A percentile compares a stretch with the other conserved stretches of the same genome.
These are phyloP conservation scores for Spathaspora girioi DNA, from an alignment of 805 yeast genomes.

Conservation along the genomic window DNA sequence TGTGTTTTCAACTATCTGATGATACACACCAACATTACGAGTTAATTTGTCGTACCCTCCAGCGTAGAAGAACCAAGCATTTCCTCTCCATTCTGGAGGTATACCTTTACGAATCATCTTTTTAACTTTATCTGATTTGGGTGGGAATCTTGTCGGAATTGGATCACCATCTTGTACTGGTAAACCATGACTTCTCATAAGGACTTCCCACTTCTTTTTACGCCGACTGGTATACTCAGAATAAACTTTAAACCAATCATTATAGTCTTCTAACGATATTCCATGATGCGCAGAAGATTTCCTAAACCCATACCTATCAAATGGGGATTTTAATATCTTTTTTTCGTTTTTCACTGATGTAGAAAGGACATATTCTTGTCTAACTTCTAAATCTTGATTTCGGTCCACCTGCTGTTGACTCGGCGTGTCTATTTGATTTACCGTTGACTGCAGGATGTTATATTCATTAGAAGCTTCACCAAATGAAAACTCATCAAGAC, in stretches of 20 bases:
- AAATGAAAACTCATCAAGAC: slow-evolving; percentile 7
- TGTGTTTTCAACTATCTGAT: slow-evolving; percentile 59
- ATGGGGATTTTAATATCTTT: slow-evolving; percentile 15
- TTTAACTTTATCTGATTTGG: slow-evolving; percentile 72
- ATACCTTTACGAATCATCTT: slow-evolving; percentile 86
- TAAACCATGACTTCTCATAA: slow-evolving; percentile 69
- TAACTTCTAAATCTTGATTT: not conserved
- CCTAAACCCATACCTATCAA: slow-evolving; percentile 85
- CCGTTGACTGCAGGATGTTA: not conserved
- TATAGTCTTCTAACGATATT: slow-evolving; percentile 54
- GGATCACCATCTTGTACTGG: slow-evolving; percentile 13
- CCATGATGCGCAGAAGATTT: slow-evolving; percentile 50
- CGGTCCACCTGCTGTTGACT: not conserved
- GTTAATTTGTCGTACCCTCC: slow-evolving; percentile 73
- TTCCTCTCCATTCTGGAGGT: slow-evolving; percentile 97
- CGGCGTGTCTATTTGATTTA: not conserved
- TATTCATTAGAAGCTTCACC: not conserved
- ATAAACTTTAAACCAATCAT: slow-evolving; percentile 74
- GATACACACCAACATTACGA: slow-evolving; percentile 72
- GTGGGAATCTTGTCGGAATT: slow-evolving; percentile 66
- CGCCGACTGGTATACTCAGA: slow-evolving; percentile 59
- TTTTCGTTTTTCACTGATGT: slow-evolving; percentile 4
- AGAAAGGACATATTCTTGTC: slow-evolving; percentile 3
- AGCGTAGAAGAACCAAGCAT: slow-evolving; percentile 95
- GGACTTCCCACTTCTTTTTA: slow-evolving; percentile 69